Evolutionary conservation across 2,329 filamentous ascomycete genomes (phyloP).

Genomic region (Neophaeococcomyces aloes): DNA sequence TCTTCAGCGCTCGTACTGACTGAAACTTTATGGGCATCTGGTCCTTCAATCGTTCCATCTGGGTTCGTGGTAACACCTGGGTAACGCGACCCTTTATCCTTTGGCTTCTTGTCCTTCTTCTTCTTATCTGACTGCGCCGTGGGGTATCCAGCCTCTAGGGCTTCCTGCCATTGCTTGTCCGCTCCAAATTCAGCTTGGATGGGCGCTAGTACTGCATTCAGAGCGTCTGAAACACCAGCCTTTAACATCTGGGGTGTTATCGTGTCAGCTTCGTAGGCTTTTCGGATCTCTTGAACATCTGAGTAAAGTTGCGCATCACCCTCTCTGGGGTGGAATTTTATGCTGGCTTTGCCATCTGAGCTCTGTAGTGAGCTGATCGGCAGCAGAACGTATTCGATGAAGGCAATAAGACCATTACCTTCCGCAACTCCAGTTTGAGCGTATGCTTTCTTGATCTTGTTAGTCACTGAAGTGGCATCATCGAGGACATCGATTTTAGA

Average conservation of each 20-base stretch:
- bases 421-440: conserved; percentile 66
- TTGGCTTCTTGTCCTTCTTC: conserved; percentile 58
- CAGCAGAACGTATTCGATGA: conserved; percentile 78
- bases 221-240: conserved; percentile 63
- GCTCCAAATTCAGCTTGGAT: conserved; percentile 64
- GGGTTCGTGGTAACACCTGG: conserved; percentile 35
- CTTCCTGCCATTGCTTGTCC: conserved; percentile 68
- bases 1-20: conserved; percentile 17
- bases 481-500: conserved; percentile 94
- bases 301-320: conserved; percentile 69
- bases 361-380: conserved; percentile 57
- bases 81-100: conserved; percentile 61
- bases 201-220: conserved; percentile 56
- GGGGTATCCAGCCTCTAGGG: conserved; percentile 72
- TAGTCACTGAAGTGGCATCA: conserved; percentile 57
- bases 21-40: conserved; percentile 17
- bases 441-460: conserved; percentile 78
- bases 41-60: conserved; percentile 18
- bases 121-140: conserved; percentile 56
- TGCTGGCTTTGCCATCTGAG: conserved; percentile 43
- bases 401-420: conserved; percentile 75
- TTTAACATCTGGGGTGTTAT: conserved; percentile 83
- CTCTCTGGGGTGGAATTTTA: conserved; percentile 56
- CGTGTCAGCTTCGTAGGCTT: conserved; percentile 71
- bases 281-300: conserved; percentile 61